phyloP scores from a whole-genome alignment of 345 rosid species.

The Bruguiera sexangula region DNA sequence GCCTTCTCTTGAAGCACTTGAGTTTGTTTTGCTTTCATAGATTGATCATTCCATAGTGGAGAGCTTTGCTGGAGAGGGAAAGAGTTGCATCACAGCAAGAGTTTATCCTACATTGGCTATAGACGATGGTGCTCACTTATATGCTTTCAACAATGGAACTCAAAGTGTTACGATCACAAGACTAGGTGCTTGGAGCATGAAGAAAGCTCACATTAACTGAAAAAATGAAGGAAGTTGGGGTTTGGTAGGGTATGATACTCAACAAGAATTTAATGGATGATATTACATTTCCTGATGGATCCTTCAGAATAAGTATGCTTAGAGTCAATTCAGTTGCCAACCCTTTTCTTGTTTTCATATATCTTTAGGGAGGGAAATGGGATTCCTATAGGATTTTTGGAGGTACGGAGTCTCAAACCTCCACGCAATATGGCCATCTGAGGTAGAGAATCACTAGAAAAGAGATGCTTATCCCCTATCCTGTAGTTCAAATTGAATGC shows the following conservation, averaged over 20 bases:
- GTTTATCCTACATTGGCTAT: constrained; percentile 58
- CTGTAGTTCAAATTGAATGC: no score
- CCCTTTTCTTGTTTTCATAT: background rate
- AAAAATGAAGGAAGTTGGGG: background rate
- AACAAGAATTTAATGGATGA: no score
- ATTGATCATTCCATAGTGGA: constrained; percentile 78
- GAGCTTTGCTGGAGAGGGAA: constrained; percentile 73
- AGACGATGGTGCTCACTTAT: constrained; percentile 37
- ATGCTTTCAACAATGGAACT: constrained; percentile 60
- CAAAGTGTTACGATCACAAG: constrained; percentile 34
- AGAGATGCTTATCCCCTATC: no score
- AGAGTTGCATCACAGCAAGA: constrained; percentile 61
- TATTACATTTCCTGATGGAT: background rate
- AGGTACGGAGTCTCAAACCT: no score
- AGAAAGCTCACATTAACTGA: constrained; percentile 42
- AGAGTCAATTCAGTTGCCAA: background rate
- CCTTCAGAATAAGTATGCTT: background rate
- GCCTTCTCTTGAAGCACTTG: background rate
- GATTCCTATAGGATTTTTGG: background rate
- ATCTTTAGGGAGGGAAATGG: background rate
- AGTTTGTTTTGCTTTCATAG: constrained; percentile 22
- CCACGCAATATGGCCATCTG: no score
- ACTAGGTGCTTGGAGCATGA: constrained; percentile 77
- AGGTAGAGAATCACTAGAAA: no score
- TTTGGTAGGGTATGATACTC: background rate